phyloP scores from a whole-genome alignment of 768 basidiomycete genomes.

The Mycena crocata region DNA sequence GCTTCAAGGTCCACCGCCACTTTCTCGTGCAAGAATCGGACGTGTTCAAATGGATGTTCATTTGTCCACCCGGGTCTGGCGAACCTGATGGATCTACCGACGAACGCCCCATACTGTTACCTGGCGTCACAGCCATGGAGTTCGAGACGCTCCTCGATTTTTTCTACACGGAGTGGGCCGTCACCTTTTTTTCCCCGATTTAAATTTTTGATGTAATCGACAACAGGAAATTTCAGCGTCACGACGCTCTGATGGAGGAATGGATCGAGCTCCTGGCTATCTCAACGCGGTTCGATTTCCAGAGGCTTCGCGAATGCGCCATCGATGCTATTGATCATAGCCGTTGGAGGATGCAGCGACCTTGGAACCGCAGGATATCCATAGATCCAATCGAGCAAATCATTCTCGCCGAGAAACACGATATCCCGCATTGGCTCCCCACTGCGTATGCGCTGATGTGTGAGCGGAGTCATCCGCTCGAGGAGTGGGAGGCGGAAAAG shows the following conservation, averaged over 20 bases:
- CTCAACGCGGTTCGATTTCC: constrained; percentile 52
- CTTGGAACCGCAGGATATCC: too few species aligned
- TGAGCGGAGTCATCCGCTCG: constrained; percentile 9
- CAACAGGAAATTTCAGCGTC: constrained; percentile 24
- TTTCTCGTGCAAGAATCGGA: constrained; percentile 52
- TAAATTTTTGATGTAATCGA: not conserved
- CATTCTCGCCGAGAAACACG: constrained; percentile 28
- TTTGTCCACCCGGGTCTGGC: constrained; percentile 35
- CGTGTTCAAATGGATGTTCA: constrained; percentile 53
- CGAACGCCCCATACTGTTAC: constrained; percentile 46
- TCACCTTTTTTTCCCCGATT: not conserved
- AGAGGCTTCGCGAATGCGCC: constrained; percentile 47
- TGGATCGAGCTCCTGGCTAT: constrained; percentile 56
- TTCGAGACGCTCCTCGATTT: constrained; percentile 54
- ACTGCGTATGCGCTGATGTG: constrained; percentile 24
- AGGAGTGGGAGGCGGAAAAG: constrained; percentile 19
- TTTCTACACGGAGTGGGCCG: constrained; percentile 51
- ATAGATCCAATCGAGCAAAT: constrained; percentile 25
- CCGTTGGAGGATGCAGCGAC: not conserved
- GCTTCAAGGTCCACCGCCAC: constrained; percentile 56
- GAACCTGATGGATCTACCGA: constrained; percentile 47
- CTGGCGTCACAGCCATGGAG: constrained; percentile 46
- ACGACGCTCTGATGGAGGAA: constrained; percentile 30
- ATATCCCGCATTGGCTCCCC: constrained; percentile 29
- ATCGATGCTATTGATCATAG: constrained; percentile 42